Evolutionary conservation across 2,329 filamentous ascomycete species (phyloP).

Genomic region (Didymella keratinophila): DNA sequence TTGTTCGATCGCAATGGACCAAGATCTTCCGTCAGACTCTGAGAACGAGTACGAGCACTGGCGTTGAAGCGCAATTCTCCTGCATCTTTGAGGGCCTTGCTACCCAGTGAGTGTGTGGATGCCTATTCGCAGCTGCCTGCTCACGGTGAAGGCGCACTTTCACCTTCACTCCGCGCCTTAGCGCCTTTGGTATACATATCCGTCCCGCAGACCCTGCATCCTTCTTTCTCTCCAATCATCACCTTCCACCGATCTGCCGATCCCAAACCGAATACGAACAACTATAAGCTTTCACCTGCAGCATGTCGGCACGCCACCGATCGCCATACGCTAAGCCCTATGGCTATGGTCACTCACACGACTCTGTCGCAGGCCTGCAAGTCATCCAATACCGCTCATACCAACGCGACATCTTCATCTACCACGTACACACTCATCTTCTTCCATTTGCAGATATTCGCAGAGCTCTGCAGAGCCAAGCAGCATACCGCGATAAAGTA

Average conservation of each 20-base stretch:
- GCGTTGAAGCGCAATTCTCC: too few species aligned
- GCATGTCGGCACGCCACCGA: not conserved
- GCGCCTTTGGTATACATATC: not conserved
- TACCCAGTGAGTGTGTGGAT: not conserved
- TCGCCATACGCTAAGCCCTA: slow-evolving; percentile 1
- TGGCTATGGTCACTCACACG: not conserved
- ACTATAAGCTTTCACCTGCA: not conserved
- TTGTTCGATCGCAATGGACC: not conserved
- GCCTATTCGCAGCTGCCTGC: not conserved
- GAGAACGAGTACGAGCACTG: too few species aligned
- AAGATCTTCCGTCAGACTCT: not conserved
- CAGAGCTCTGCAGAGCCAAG: not conserved
- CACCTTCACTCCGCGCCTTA: not conserved
- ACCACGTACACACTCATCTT: slow-evolving; percentile 25
- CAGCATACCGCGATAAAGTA: slow-evolving; percentile 24
- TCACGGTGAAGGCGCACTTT: slow-evolving; percentile 11
- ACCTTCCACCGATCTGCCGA: not conserved
- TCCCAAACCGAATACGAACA: not conserved
- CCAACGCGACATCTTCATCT: slow-evolving; percentile 27
- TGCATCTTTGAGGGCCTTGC: too few species aligned
- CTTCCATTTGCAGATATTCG: slow-evolving; percentile 18
- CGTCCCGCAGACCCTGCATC: not conserved
- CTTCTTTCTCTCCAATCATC: not conserved
- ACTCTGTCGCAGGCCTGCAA: not conserved
- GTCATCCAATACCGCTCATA: slow-evolving; percentile 29